Evolutionary conservation across 495 filamentous ascomycete species (phyloP), one percentile per base, ranked within the genome.

Genomic region (Jackrogersella multiformis): DNA sequence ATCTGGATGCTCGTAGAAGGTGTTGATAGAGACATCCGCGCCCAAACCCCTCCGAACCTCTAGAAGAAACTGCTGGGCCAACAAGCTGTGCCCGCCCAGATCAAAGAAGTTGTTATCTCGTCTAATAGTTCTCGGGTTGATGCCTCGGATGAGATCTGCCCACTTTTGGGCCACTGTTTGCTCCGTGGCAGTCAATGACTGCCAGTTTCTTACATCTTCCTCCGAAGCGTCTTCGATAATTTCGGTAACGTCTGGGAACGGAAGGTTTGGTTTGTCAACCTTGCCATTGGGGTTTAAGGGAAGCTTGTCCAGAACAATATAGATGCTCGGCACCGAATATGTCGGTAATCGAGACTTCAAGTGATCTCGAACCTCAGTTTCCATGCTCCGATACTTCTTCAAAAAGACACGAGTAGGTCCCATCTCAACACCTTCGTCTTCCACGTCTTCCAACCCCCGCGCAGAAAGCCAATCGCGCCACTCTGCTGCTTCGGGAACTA

Each of bases 251-350:
- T 94, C 91, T 0, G 95, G 95, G 86, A 96, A 97, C 0, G 95
- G 95, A 39, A 99, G 83, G 1, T 88, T 90, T 5, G 92, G 92
- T 77, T 90, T 92, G 73, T 99, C 95, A 44, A 96, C 88, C 80
- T 97, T 98, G 62, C 93, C 94, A 68, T 97, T 97, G 12, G 94
- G 94, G 77, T 97, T 97, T 24, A 98, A 81, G 0, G 94, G 94
- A 54, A 97, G 85, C 38, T 89, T 88, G 51, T 85, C 84, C 20
- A 99, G 86, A 1, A 91, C 87, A 26, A 99, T 91, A 62, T 93
- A 85, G 32, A 94, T 83, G 60, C 77, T 77, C 0, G 95, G 95
- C 0, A 98, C 89, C 0, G 94, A 91, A 70, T 98, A 94, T 2
- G 80, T 71, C 7, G 95, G 90, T 7, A 98, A 80, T 56, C 92